Percentiles rank a stretch among this genome's conserved stretches.
These are phyloP conservation scores for Colletotrichum musae DNA, from an alignment of 2,329 filamentous ascomycete species.

Conservation along the genomic window DNA sequence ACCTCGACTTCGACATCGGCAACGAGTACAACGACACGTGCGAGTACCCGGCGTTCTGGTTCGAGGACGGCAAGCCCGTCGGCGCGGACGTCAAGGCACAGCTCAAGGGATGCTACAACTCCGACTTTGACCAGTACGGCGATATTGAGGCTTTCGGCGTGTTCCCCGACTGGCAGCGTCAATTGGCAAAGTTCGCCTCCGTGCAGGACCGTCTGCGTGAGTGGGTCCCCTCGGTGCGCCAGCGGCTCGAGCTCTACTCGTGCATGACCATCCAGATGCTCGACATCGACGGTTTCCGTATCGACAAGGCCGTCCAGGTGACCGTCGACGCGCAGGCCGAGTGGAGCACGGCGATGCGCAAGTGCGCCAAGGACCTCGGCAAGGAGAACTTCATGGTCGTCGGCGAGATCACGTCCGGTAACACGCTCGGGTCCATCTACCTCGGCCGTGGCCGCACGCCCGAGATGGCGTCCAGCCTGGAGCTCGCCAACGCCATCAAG, in stretches of 20 bases:
- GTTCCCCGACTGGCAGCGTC: conserved; percentile 74
- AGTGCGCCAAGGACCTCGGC: conserved; percentile 69
- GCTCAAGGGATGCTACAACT: conserved; percentile 71
- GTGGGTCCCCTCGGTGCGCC: conserved; percentile 71
- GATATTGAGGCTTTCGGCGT: conserved; percentile 75
- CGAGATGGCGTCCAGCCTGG: conserved; percentile 41
- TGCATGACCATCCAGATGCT: conserved; percentile 74
- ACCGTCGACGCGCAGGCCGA: conserved; percentile 73
- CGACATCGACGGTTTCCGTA: conserved; percentile 77
- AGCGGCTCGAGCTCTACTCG: conserved; percentile 72
- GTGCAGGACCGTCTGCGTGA: conserved; percentile 78
- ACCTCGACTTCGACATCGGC: conserved; percentile 70
- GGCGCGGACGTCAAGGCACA: conserved; percentile 59
- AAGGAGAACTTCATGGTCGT: conserved; percentile 76
- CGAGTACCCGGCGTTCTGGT: conserved; percentile 73
- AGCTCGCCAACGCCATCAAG: conserved; percentile 41
- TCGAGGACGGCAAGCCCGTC: conserved; percentile 68
- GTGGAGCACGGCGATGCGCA: conserved; percentile 69
- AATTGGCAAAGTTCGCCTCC: conserved; percentile 76
- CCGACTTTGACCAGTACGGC: conserved; percentile 76
- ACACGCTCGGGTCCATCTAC: conserved; percentile 72
- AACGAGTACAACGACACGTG: conserved; percentile 69
- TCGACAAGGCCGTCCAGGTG: conserved; percentile 76
- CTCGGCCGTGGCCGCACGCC: conserved; percentile 72
- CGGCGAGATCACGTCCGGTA: conserved; percentile 75